Base-by-base conservation (phyloP, 2,329 filamentous ascomycete genomes). In the Geosmithia morbida region DNA sequence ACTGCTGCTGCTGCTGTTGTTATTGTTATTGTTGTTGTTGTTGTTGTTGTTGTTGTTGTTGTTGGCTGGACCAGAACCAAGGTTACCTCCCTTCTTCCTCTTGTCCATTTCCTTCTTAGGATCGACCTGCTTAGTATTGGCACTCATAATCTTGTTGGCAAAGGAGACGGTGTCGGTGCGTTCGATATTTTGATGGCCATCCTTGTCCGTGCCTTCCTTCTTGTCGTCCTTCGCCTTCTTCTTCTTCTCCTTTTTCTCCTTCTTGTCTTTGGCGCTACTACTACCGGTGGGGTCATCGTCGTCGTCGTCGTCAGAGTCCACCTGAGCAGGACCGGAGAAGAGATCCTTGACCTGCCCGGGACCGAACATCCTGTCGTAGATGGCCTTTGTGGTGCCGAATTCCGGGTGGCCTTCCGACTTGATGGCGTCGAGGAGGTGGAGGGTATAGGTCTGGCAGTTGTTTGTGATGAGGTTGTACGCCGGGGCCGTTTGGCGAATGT, bases 401-500 rank as follows among this genome's bases (percentile, higher is more conserved):
- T 77, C 64, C 42, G 64, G 67, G 49, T 68, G 66, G 13, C 64
- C 60, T 7, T 71, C 69, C 13, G 72, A 63, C 49, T 75, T 71
- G 49, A 78, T 73, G 29, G 71, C 69, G 49, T 77, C 72, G 7
- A 78, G 66, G 14, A 77, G 59, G 43, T 66, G 60, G 14, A 75
- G 54, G 0, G 72, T 74, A 50, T 72, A 78, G 17, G 72, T 77
- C 52, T 79, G 75, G 56, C 75, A 79, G 58, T 79, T 79, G 57
- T 79, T 79, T 51, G 64, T 71, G 55, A 79, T 77, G 48, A 79
- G 65, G 47, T 77, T 77, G 58, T 79, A 79, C 1, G 62, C 70
- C 0, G 73, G 66, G 10, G 67, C 65, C 45, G 61, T 66, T 33
- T 65, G 57, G 7, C 74, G 61, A 55, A 78, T 77, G 16, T 66